phyloP scores from a whole-genome alignment of 768 basidiomycete species.

The Trametes villosa region DNA sequence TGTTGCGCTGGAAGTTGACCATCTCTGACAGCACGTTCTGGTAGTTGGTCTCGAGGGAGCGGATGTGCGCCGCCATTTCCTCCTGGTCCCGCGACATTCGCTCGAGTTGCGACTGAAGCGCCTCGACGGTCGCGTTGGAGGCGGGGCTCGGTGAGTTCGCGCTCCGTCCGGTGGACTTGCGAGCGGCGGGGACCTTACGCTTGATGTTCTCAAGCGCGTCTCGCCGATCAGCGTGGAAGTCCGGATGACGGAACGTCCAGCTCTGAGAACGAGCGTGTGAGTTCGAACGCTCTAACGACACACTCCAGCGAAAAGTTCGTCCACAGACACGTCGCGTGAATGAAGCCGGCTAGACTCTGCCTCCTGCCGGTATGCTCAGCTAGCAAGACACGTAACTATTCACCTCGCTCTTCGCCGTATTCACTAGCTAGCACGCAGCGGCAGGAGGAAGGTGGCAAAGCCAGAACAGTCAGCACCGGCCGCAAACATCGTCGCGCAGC shows the following conservation, averaged over 20 bases:
- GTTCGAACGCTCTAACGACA: background rate
- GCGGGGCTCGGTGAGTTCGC: conserved; percentile 32
- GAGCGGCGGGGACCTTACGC: conserved; percentile 53
- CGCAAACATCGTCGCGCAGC: background rate
- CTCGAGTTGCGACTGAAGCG: conserved; percentile 55
- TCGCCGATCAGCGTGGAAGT: conserved; percentile 54
- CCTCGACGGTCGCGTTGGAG: conserved; percentile 34
- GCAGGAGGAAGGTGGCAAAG: conserved; percentile 12
- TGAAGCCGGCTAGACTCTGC: background rate
- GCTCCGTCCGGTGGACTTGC: conserved; percentile 35
- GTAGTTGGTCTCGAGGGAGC: conserved; percentile 64
- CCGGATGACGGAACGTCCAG: conserved; percentile 59
- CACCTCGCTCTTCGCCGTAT: background rate
- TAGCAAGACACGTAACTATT: background rate
- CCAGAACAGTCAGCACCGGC: background rate
- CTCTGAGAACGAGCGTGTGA: conserved; percentile 32
- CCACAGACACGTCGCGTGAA: conserved; percentile 13
- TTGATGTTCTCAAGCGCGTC: conserved; percentile 69
- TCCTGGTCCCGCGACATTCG: conserved; percentile 51
- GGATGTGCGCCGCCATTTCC: conserved; percentile 56
- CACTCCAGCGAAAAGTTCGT: background rate
- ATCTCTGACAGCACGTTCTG: conserved; percentile 72
- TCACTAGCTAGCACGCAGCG: conserved; percentile 13
- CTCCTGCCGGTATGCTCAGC: conserved; percentile 10
- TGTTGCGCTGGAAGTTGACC: conserved; percentile 71